Percentiles rank a stretch among this genome's conserved stretches.
Evolutionary conservation across 306 rosid genomes (phyloP).

Genomic region (Quercus aquifolioides): DNA sequence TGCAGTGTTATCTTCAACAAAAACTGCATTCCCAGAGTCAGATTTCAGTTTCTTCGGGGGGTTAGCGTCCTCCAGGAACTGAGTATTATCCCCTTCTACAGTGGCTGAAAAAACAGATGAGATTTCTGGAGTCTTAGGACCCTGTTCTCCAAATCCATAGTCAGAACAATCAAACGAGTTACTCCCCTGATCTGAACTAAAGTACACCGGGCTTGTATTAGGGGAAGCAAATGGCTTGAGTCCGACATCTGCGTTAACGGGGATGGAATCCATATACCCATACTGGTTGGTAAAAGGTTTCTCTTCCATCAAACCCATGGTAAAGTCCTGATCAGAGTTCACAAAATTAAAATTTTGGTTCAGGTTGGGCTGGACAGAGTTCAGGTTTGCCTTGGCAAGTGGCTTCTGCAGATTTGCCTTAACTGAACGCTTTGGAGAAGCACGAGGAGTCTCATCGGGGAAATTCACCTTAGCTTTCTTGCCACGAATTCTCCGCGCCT

Average conservation of each 20-base stretch:
- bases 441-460: constrained; percentile 57
- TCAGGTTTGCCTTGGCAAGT: constrained; percentile 32
- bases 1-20: constrained; percentile 26
- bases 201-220: constrained; percentile 35
- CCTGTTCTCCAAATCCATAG: constrained; percentile 68
- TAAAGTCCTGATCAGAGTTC: constrained; percentile 38
- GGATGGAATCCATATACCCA: constrained; percentile 35
- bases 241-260: constrained; percentile 33
- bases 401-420: constrained; percentile 43
- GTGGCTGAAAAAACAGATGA: constrained; percentile 64
- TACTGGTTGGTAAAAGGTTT: constrained; percentile 55
- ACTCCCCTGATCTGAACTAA: constrained; percentile 81
- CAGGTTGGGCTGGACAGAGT: constrained; percentile 39
- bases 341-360: constrained; percentile 38
- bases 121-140: constrained; percentile 75
- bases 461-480: constrained; percentile 93
- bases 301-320: constrained; percentile 61
- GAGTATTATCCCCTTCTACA: constrained; percentile 43
- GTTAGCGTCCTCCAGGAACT: constrained; percentile 44
- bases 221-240: constrained; percentile 28
- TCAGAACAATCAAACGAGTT: constrained; percentile 75
- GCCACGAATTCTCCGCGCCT: constrained; percentile 93
- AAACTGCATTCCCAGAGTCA: constrained; percentile 28
- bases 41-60: constrained; percentile 41
- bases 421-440: constrained; percentile 37